These are phyloP conservation scores for Eimeria brunetti DNA, from an alignment of 169 alveolate genomes.

Conservation along the genomic window DNA sequence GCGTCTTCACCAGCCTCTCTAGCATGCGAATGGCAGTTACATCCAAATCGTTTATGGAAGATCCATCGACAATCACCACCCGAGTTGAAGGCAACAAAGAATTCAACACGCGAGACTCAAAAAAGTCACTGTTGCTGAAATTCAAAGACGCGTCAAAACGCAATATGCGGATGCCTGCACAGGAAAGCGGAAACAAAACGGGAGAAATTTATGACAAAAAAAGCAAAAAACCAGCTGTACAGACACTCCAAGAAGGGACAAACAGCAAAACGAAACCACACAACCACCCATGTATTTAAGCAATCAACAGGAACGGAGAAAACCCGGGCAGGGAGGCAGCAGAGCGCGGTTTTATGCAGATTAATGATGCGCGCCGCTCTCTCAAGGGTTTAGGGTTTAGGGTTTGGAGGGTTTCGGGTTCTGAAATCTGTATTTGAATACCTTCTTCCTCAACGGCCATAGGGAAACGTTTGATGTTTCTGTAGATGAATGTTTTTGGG, in stretches of 20 bases:
- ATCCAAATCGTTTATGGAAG: constrained; percentile 81
- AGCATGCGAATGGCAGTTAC: constrained; percentile 82
- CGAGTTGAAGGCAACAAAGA: constrained; percentile 62
- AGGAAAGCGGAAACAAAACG: background rate
- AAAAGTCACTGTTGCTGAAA: constrained; percentile 82
- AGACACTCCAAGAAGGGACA: background rate
- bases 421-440: background rate
- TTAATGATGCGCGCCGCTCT: background rate
- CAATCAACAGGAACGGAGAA: background rate
- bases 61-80: constrained; percentile 76
- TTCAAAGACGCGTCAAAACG: constrained; percentile 84
- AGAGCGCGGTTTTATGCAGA: too few species aligned
- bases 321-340: too few species aligned
- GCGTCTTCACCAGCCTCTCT: constrained; percentile 67
- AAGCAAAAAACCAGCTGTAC: background rate
- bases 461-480: constrained; percentile 81
- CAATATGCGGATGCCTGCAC: constrained; percentile 79
- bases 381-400: background rate
- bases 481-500: constrained; percentile 78
- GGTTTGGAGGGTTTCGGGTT: background rate
- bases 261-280: background rate
- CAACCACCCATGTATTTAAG: background rate
- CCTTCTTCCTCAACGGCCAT: constrained; percentile 81
- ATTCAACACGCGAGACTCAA: constrained; percentile 73
- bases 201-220: background rate